phyloP scores from a whole-genome alignment of 176 grass and related monocot species.

The Phyllostachys edulis region DNA sequence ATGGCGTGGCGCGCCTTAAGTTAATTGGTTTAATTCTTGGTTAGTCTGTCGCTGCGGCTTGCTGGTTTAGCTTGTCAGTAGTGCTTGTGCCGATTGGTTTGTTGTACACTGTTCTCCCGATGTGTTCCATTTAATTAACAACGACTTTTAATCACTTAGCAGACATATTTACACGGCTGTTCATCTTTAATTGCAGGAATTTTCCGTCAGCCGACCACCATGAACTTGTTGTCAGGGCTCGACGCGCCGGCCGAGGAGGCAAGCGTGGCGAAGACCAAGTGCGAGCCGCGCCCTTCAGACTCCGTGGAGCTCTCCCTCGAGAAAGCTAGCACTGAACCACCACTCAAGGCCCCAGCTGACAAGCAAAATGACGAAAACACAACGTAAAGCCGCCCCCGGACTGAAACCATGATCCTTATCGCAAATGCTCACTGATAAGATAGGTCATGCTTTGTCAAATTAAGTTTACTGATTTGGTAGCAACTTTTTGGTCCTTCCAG shows the following conservation, averaged over 20 bases:
- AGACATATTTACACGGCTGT: neutral
- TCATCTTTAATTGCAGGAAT: slow-evolving; percentile 13
- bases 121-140: neutral
- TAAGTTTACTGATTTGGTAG: neutral
- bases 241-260: slow-evolving; percentile 24
- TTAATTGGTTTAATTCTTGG: neutral
- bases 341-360: neutral
- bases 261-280: neutral
- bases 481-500: slow-evolving; percentile 8
- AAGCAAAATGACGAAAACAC: neutral
- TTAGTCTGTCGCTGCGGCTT: neutral
- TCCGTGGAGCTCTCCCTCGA: neutral
- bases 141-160: neutral
- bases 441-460: neutral
- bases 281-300: neutral
- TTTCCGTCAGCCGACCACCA: slow-evolving; percentile 42
- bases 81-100: neutral
- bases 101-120: neutral
- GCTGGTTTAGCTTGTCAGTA: neutral
- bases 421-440: neutral
- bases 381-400: slow-evolving; percentile 13
- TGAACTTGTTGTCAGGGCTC: slow-evolving; percentile 48
- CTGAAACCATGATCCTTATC: neutral
- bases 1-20: neutral
- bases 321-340: neutral